Evolutionary conservation across 192 early-diverging fungal genomes (phyloP).

Genomic region (Coemansia asiatica): DNA sequence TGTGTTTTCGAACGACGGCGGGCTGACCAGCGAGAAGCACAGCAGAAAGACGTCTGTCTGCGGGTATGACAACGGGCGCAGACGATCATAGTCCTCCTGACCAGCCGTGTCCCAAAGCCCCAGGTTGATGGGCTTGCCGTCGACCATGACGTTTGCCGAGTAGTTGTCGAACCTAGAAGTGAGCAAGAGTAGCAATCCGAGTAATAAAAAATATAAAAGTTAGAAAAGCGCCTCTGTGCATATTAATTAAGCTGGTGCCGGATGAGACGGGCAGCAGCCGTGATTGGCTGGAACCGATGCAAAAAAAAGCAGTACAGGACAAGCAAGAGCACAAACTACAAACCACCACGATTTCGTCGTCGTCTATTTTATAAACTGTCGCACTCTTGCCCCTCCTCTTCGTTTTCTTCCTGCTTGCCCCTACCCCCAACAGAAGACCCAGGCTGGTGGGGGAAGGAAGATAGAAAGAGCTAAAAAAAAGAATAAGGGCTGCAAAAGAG

Average conservation of each 20-base stretch:
- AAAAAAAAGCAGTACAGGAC: too few relatives aligned
- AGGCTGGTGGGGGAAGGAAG: neutral
- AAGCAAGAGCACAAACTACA: too few relatives aligned
- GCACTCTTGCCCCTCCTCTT: slow-evolving; percentile 4
- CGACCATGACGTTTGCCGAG: slow-evolving; percentile 98
- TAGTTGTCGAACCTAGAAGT: slow-evolving; percentile 90
- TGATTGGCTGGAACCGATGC: too few relatives aligned
- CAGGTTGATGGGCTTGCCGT: slow-evolving; percentile 97
- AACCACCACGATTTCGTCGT: too few relatives aligned
- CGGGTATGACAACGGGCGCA: slow-evolving; percentile 96
- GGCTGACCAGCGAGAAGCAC: slow-evolving; percentile 96
- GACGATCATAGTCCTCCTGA: slow-evolving; percentile 98
- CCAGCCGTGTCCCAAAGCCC: slow-evolving; percentile 99
- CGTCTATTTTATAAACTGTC: neutral
- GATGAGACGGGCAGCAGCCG: too few relatives aligned
- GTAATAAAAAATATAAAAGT: neutral
- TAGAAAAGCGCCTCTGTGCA: neutral
- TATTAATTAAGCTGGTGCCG: too few relatives aligned
- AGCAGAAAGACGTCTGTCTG: slow-evolving; percentile 98
- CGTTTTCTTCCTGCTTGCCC: neutral
- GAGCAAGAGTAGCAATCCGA: neutral
- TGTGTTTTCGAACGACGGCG: slow-evolving; percentile 96
- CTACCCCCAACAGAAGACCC: slow-evolving; percentile 1
- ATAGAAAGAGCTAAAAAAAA: neutral
- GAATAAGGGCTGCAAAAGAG: neutral